Conservation (phyloP, 1,139 yeast genomes). For the Scheffersomyces quercinus region DNA sequence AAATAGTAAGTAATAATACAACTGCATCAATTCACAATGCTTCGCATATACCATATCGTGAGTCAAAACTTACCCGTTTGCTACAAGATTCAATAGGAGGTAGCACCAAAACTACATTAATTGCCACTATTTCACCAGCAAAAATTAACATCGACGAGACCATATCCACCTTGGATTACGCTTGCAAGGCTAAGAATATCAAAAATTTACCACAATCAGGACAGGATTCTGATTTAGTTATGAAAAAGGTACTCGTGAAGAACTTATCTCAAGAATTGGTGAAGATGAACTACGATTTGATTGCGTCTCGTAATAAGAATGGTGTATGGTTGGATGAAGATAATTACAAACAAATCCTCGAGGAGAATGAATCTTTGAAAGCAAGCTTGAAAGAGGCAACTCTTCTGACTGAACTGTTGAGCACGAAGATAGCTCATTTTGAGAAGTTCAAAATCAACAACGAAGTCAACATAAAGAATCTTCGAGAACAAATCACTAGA, state of each 20-base stretch:
- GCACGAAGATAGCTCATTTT: constrained; percentile 2
- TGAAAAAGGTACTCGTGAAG: constrained; percentile 60
- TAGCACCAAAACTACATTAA: constrained; percentile 71
- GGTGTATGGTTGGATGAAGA: constrained; percentile 63
- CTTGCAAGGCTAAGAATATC: constrained; percentile 77
- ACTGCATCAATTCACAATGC: not conserved
- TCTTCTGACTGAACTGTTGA: constrained; percentile 5
- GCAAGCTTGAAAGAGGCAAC: constrained; percentile 24
- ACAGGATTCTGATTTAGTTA: constrained; percentile 51
- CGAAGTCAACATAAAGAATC: not conserved
- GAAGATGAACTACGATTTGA: constrained; percentile 55
- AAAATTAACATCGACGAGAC: constrained; percentile 75
- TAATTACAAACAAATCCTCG: constrained; percentile 53
- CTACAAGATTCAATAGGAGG: constrained; percentile 87
- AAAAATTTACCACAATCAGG: constrained; percentile 67
- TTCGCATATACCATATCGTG: constrained; percentile 80
- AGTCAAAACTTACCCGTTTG: constrained; percentile 76
- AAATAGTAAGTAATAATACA: constrained; percentile 21
- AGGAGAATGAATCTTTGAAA: constrained; percentile 28
- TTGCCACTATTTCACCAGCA: constrained; percentile 85
- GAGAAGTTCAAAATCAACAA: constrained; percentile 2
- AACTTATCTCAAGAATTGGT: constrained; percentile 60
- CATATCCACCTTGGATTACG: constrained; percentile 79
- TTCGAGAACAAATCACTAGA: not conserved
- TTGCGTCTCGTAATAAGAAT: constrained; percentile 58